Percentiles rank a stretch among this genome's conserved stretches.
These are phyloP conservation scores for Thecamonas trahens DNA, from an alignment of 78 protist species.

Conservation along the genomic window DNA sequence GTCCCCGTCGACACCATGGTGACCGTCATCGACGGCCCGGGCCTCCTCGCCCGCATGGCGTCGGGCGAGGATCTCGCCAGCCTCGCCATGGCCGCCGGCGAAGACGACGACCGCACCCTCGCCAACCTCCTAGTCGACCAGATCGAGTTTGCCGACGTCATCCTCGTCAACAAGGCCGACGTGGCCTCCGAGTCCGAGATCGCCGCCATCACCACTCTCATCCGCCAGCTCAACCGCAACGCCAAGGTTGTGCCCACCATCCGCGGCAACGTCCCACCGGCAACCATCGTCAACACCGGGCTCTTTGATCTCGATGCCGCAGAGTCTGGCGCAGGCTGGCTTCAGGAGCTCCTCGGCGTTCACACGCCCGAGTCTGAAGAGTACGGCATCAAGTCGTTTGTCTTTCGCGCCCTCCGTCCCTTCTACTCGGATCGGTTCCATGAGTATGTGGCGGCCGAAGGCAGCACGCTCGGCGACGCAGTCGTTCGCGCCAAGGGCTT, in stretches of 20 bases:
- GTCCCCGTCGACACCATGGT: conserved; percentile 34
- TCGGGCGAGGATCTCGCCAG: not conserved
- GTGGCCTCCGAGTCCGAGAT: not conserved
- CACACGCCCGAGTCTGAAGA: conserved; percentile 64
- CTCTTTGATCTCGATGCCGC: conserved; percentile 51
- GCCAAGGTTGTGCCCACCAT: conserved; percentile 43
- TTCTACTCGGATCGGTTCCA: conserved; percentile 68
- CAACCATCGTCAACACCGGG: conserved; percentile 49
- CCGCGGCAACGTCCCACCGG: conserved; percentile 24
- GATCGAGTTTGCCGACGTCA: conserved; percentile 79
- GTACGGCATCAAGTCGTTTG: conserved; percentile 73
- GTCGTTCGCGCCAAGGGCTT: conserved; percentile 62
- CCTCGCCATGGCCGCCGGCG: not conserved
- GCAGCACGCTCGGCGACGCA: no score
- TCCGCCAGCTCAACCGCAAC: conserved; percentile 16
- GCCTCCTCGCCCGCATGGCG: not conserved
- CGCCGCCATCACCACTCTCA: not conserved
- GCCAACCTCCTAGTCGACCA: conserved; percentile 76
- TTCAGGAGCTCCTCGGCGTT: conserved; percentile 34
- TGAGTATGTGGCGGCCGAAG: not conserved
- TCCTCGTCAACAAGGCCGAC: conserved; percentile 73
- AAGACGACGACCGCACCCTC: conserved; percentile 45
- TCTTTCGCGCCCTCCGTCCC: conserved; percentile 66
- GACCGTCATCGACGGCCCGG: conserved; percentile 56
- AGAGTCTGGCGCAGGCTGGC: conserved; percentile 46